Percentiles rank a stretch among this genome's conserved stretches.
Conservation (phyloP, 169 alveolate species). For the Sarcocystis neurona region DNA sequence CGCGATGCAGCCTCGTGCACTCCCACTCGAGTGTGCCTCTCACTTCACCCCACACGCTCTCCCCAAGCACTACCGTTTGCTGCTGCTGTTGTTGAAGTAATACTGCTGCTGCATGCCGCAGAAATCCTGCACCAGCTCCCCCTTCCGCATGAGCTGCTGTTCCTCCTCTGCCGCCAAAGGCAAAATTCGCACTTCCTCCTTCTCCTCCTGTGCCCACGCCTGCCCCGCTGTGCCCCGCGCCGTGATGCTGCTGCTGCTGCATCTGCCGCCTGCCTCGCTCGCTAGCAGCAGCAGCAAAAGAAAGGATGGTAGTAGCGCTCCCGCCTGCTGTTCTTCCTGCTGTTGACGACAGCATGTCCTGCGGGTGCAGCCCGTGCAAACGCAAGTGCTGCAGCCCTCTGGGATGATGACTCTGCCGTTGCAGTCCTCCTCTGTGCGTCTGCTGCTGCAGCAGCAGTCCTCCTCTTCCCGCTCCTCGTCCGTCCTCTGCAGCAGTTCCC, state of each 20-base stretch:
- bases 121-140: neutral
- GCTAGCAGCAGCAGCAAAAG: neutral
- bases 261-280: constrained; percentile 31
- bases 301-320: too few relatives aligned
- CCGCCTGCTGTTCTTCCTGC: too few relatives aligned
- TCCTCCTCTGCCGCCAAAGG: neutral
- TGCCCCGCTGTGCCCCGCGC: neutral
- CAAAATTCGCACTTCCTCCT: neutral
- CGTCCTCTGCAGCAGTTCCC: too few relatives aligned
- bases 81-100: neutral
- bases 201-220: neutral
- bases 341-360: too few relatives aligned
- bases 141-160: neutral
- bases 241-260: constrained; percentile 37
- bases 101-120: neutral
- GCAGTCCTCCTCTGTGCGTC: too few relatives aligned
- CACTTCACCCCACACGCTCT: constrained; percentile 26
- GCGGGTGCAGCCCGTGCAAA: too few relatives aligned
- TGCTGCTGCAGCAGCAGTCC: too few relatives aligned
- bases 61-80: neutral
- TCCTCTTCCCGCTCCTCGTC: too few relatives aligned
- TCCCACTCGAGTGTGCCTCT: constrained; percentile 33
- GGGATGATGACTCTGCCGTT: too few relatives aligned
- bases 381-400: too few relatives aligned
- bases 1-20: constrained; percentile 7